Percentiles rank a stretch among this genome's conserved stretches.
phyloP scores from a whole-genome alignment of 805 yeast species.

The Candida parachauliodes region DNA sequence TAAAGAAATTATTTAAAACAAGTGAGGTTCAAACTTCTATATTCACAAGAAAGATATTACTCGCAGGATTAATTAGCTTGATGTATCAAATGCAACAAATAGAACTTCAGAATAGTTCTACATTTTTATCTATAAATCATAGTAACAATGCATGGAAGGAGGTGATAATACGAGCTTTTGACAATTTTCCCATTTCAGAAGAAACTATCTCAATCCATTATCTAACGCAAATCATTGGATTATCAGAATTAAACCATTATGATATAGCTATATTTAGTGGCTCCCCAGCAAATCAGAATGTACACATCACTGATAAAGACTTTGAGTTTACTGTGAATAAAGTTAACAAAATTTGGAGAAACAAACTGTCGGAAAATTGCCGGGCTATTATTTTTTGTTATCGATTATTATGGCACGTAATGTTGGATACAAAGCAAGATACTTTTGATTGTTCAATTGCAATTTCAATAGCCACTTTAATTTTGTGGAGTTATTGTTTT shows the following conservation, averaged over 20 bases:
- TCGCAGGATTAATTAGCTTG: conserved; percentile 24
- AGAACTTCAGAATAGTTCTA: conserved; percentile 43
- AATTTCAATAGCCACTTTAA: conserved; percentile 33
- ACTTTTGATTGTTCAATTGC: conserved; percentile 36
- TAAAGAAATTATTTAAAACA: conserved; percentile 52
- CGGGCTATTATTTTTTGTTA: conserved; percentile 38
- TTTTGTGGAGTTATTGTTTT: conserved; percentile 38
- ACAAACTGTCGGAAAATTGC: conserved; percentile 12
- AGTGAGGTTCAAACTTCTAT: conserved; percentile 21
- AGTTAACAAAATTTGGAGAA: conserved; percentile 30
- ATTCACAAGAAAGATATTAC: conserved; percentile 59
- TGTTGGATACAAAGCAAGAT: conserved; percentile 33
- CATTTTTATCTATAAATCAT: conserved; percentile 20
- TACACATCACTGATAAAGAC: conserved; percentile 34
- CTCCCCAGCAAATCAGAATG: conserved; percentile 71
- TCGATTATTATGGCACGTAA: conserved; percentile 36
- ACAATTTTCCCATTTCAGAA: conserved; percentile 29
- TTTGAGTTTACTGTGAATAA: conserved; percentile 30
- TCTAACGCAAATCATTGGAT: conserved; percentile 61
- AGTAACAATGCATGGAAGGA: conserved; percentile 65
- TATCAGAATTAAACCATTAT: conserved; percentile 65
- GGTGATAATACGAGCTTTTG: conserved; percentile 62
- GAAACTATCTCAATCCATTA: conserved; percentile 28
- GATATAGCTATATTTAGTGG: conserved; percentile 80
- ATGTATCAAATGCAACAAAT: conserved; percentile 29